phyloP scores from a whole-genome alignment of 2,329 filamentous ascomycete species.

The Sporothrix variecibatus region DNA sequence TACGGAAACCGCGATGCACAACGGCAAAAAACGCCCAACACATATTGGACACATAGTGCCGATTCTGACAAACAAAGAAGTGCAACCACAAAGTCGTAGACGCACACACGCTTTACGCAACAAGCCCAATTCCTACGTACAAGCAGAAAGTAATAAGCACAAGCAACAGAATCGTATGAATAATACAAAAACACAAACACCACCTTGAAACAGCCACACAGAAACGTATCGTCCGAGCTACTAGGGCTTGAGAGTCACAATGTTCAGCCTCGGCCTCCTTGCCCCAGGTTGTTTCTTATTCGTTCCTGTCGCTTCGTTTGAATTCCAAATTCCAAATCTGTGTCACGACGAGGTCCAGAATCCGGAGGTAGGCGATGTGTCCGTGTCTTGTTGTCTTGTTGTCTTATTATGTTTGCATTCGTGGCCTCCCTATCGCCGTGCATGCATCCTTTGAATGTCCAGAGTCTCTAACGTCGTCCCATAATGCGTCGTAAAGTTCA shows the following conservation, averaged over 20 bases:
- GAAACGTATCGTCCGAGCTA: not conserved
- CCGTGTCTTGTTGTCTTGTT: not conserved
- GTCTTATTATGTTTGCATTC: not conserved
- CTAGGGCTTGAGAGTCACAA: not conserved
- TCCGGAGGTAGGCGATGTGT: not conserved
- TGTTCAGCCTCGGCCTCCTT: not conserved
- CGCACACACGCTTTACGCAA: not conserved
- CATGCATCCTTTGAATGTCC: not conserved
- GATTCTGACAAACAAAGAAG: not conserved
- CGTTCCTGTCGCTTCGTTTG: not conserved
- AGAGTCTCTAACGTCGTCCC: not conserved
- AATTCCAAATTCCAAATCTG: not conserved
- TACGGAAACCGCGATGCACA: not conserved
- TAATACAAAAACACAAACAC: not conserved
- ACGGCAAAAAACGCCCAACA: not conserved
- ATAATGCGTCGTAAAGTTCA: not conserved
- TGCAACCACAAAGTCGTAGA: not conserved
- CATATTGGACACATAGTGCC: not conserved
- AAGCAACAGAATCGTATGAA: not conserved
- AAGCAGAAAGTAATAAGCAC: not conserved
- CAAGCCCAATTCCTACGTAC: not conserved
- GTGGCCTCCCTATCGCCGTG: not conserved
- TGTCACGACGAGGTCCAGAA: not conserved
- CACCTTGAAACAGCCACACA: slow-evolving; percentile 6
- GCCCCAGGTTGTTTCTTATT: not conserved